Base-by-base conservation (phyloP, 2,329 filamentous ascomycete genomes). In the Colletotrichum aenigma region DNA sequence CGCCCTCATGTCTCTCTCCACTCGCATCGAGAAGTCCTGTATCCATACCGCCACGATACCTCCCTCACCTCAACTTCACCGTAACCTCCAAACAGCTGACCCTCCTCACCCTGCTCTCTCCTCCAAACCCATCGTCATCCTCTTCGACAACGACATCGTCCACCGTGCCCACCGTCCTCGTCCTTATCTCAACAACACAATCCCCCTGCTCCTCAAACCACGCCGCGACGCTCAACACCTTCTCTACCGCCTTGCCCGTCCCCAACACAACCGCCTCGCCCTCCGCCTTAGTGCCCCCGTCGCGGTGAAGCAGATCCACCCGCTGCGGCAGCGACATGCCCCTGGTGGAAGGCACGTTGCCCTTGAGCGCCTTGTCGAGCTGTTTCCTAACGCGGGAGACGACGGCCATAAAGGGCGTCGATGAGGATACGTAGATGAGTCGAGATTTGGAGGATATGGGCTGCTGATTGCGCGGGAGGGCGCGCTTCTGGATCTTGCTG, bases 381-480 rank as follows among this genome's bases (percentile, higher is more conserved):
- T 92, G 88, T 75, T 91, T 91, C 76, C 91, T 90, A 16, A 93
- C 89, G 66, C 93, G 92, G 79, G 91, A 92, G 15, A 94, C 88
- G 6, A 91, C 87, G 13, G 93, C 90, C 83, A 95, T 90, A 86
- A 95, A 94, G 8, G 93, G 92, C 0, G 93, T 92, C 48, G 87
- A 87, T 55, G 90, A 84, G 48, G 91, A 92, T 73, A 96, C 87
- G 85, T 95, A 95, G 82, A 96, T 87, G 76, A 90, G 81, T 61
- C 83, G 84, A 9, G 84, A 81, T 66, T 86, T 87, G 64, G 87
- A 85, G 24, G 87, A 86, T 16, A 83, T 81, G n/a, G 87, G 85
- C 13, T 83, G 80, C 69, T 86, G 85, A 8, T 80, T 84, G 76
- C 85, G 81, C 77, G 82, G 81, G 56, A 89, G 82, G 6, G 89